phyloP scores from a whole-genome alignment of 116 monocot species.

The Thalassia testudinum region DNA sequence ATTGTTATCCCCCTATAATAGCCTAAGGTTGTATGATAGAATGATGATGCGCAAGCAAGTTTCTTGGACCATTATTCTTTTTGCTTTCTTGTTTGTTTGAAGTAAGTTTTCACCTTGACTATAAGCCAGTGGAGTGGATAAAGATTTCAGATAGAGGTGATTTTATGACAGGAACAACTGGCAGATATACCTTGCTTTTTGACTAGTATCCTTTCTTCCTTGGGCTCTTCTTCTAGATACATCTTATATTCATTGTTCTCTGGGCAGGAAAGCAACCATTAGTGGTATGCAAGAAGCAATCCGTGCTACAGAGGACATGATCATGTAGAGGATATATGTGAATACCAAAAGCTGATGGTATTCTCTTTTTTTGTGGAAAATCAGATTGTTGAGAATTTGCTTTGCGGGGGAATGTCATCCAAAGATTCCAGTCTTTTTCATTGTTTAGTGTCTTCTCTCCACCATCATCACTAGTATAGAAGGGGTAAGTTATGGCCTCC shows the following conservation, averaged over 20 bases:
- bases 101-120: slow-evolving; percentile 1
- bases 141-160: slow-evolving; percentile 99
- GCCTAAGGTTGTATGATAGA: no score
- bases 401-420: no score
- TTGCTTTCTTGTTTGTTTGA: no score
- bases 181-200: slow-evolving; percentile 35
- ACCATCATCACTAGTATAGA: no score
- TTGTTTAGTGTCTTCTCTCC: no score
- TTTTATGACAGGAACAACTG: slow-evolving; percentile 82
- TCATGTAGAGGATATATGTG: slow-evolving; percentile 66
- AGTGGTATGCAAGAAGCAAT: slow-evolving; percentile 79
- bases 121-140: slow-evolving; percentile 84
- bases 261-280: slow-evolving; percentile 75
- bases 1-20: no score
- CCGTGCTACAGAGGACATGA: slow-evolving; percentile 67
- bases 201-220: background rate
- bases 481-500: no score
- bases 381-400: no score
- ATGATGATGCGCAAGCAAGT: no score
- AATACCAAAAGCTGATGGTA: slow-evolving; percentile 44
- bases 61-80: no score
- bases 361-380: background rate
- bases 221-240: background rate
- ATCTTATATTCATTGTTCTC: background rate
- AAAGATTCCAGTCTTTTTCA: no score